Base-by-base conservation (phyloP, 2,329 filamentous ascomycete species). In the Chaetomiaceae sp. region DNA sequence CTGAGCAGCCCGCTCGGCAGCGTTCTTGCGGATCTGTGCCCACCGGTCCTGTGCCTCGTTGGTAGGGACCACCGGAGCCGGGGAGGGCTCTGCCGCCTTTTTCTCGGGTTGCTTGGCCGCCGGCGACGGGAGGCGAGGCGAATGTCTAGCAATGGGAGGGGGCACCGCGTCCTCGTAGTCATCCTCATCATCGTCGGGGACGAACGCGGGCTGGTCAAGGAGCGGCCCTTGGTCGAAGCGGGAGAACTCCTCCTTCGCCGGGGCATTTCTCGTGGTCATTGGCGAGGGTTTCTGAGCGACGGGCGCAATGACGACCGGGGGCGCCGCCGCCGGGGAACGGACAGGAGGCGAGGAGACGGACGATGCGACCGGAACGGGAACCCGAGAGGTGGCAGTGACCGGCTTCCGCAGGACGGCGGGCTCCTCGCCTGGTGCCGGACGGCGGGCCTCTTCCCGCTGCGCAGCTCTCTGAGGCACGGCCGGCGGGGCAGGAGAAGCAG, bases 21-120 rank as follows among this genome's bases (percentile, higher is more conserved):
- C 93, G 62, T 96, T 96, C 76, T 91, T 92, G 58, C 91, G 83
- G 59, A 97, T 96, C 69, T 95, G 89, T 1, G 92, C 92, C 93
- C 93, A 99, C 48, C 92, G 84, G 65, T 96, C 91, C 57, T 86
- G 77, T 27, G 73, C 45, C 27, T 55, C 52, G 17, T 44, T 30
- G 7, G 40, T 19, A 5, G 41, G 48, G 37, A 44, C 35, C n/a
- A 45, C 44, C 5, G 55, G 45, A 3, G 65, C 62, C 21, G 67
- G 63, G 23, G 60, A 47, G 55, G 67, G 45, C 60, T 65, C 52
- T 56, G 68, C 55, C 64, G 66, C 57, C 25, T 64, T 61, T 30
- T 62, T 58, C 40, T 66, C 60, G 14, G 20, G 21, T n/a, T 65
- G 55, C 48, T 53, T 63, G 44, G 60, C 56, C n/a, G 54, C 53